Percentiles rank a stretch among this genome's conserved stretches.
phyloP scores from a whole-genome alignment of 2,329 filamentous ascomycete genomes.

The Claviceps humidiphila region DNA sequence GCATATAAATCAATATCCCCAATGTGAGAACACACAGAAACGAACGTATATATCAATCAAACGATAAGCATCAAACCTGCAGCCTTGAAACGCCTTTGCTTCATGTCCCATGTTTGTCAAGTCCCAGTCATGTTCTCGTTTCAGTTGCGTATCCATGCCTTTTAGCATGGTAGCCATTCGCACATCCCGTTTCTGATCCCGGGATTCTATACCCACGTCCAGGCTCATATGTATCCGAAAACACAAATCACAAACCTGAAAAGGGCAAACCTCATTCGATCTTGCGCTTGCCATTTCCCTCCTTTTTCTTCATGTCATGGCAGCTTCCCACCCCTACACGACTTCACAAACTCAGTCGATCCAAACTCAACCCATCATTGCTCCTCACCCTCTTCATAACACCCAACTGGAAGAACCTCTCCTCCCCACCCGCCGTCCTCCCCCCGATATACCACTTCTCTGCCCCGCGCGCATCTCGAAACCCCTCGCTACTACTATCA shows the following conservation, averaged over 20 bases:
- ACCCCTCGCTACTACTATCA: constrained; percentile 64
- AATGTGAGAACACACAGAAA: too few relatives aligned
- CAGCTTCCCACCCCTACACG: neutral
- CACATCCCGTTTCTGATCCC: neutral
- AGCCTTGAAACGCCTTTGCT: constrained; percentile 1
- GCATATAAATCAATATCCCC: too few relatives aligned
- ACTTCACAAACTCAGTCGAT: constrained; percentile 57
- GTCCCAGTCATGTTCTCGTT: constrained; percentile 1
- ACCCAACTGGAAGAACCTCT: constrained; percentile 68
- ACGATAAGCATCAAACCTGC: neutral
- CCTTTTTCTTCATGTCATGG: too few relatives aligned
- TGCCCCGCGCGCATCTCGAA: constrained; percentile 55
- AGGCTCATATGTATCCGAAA: neutral
- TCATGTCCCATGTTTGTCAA: neutral
- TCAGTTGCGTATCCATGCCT: neutral
- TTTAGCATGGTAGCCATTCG: neutral
- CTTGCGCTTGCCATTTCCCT: neutral
- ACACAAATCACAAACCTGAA: neutral
- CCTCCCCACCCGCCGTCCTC: constrained; percentile 61
- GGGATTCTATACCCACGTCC: neutral
- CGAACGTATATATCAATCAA: neutral
- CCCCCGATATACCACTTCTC: constrained; percentile 79
- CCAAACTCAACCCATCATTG: constrained; percentile 60
- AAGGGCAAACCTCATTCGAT: too few relatives aligned
- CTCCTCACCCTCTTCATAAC: constrained; percentile 62